Conservation (phyloP, 192 early-diverging fungal genomes). For the Coemansia sp. region DNA sequence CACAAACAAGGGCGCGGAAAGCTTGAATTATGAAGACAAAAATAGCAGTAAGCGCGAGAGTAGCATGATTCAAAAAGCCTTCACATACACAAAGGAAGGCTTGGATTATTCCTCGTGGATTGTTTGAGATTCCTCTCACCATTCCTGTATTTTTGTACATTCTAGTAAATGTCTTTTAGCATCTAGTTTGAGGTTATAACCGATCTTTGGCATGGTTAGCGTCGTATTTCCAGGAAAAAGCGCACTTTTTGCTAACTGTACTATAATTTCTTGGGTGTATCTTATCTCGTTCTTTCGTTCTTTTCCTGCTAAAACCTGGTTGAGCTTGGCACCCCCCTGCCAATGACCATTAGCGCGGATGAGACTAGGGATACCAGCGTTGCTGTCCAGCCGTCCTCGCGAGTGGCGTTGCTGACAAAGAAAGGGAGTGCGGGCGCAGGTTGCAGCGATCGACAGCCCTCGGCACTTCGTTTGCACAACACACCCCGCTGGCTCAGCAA, state of each 20-base stretch:
- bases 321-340: neutral
- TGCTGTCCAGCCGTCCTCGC: neutral
- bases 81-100: neutral
- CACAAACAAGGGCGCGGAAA: neutral
- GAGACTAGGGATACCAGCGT: neutral
- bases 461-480: neutral
- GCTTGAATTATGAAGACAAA: neutral
- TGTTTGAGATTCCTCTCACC: neutral
- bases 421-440: neutral
- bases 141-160: slow-evolving; percentile 1
- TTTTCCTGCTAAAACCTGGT: neutral
- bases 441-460: neutral
- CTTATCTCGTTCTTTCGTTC: neutral
- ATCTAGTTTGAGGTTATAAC: neutral
- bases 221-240: neutral
- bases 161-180: neutral
- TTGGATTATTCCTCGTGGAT: slow-evolving; percentile 2
- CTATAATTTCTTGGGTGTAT: no score
- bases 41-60: neutral
- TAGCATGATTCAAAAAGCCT: neutral
- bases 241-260: no score
- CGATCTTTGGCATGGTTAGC: neutral
- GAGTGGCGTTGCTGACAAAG: neutral
- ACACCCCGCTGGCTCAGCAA: neutral
- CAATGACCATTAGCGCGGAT: neutral